Evolutionary conservation across 371 early-diverging fungal species (phyloP), one percentile per base, ranked within the genome.

Genomic region (Mortierella sp.): DNA sequence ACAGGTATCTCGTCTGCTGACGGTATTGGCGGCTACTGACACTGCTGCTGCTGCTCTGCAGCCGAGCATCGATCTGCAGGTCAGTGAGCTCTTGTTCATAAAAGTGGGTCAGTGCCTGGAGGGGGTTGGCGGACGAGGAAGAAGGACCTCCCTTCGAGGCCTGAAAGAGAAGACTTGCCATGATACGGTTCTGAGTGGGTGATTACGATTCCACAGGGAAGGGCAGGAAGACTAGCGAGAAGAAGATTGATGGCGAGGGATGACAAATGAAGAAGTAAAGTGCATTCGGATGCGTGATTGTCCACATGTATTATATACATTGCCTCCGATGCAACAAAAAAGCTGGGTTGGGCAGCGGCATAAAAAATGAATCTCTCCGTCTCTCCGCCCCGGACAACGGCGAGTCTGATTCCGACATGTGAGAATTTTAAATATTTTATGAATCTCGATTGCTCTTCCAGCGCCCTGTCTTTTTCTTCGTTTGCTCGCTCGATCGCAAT

Each of bases 71-170:
- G 17, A 60, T 56, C 9, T 63, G 55, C 7, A 46, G 44, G n/a
- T 64, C 65, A n/a, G 57, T 52, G 43, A 69, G 54, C 46, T 75
- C 76, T 37, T 75, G 76, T 26, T 75, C 76, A 24, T 75, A 75
- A 64, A 75, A 69, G 53, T 69, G 69, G 24, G 69, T 37, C 11
- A 75, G 57, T 12, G 64, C 68, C 57, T 50, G 64, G 65, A 75
- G 53, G 5, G 76, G 69, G 50, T 68, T 69, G 12, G 63, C 59
- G 7, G 59, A 42, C 0, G 72, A 46, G 15, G 71, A 47, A 11
- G 56, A 57, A 2, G 72, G 53, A 5, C 49, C 44, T 39, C 50
- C 58, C 53, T 69, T 69, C 26, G 51, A 23, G 11, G 56, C 46
- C 39, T 68, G 64, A 53, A 64, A 68, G 43, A 75, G 57, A 3